phyloP scores from a whole-genome alignment of 2,329 filamentous ascomycete genomes.

The Aspergillus eucalypticola region DNA sequence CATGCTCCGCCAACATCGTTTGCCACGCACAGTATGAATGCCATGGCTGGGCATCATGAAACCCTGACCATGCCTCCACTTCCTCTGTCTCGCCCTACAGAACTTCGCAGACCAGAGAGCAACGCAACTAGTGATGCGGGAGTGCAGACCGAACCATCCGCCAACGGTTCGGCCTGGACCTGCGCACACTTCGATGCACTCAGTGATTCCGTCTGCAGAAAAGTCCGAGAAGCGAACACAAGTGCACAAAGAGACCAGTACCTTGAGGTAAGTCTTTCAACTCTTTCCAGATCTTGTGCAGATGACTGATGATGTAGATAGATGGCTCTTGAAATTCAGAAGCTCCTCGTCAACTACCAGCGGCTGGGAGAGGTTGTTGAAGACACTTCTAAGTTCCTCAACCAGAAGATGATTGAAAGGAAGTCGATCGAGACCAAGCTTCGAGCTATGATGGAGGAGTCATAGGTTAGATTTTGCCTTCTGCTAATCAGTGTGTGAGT shows the following conservation, averaged over 20 bases:
- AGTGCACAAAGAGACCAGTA: conserved; percentile 16
- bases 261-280: conserved; percentile 18
- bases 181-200: not conserved
- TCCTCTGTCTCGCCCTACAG: not conserved
- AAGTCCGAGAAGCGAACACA: conserved; percentile 9
- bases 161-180: not conserved
- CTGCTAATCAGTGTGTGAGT: conserved; percentile 10
- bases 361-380: not conserved
- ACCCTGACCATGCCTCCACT: not conserved
- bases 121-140: not conserved
- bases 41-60: not conserved
- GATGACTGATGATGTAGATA: conserved; percentile 7
- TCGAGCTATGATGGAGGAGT: conserved; percentile 7
- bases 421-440: conserved; percentile 15
- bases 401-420: conserved; percentile 9
- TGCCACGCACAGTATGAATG: conserved; percentile 15
- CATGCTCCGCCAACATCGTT: conserved; percentile 17
- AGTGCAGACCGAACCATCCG: not conserved
- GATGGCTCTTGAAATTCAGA: conserved; percentile 20
- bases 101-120: not conserved
- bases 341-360: conserved; percentile 19
- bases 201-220: conserved; percentile 4
- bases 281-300: not conserved
- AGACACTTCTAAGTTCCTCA: not conserved
- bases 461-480: not conserved